phyloP scores from a whole-genome alignment of 1,284 basidiomycete genomes.

The Coniferiporia weirii region DNA sequence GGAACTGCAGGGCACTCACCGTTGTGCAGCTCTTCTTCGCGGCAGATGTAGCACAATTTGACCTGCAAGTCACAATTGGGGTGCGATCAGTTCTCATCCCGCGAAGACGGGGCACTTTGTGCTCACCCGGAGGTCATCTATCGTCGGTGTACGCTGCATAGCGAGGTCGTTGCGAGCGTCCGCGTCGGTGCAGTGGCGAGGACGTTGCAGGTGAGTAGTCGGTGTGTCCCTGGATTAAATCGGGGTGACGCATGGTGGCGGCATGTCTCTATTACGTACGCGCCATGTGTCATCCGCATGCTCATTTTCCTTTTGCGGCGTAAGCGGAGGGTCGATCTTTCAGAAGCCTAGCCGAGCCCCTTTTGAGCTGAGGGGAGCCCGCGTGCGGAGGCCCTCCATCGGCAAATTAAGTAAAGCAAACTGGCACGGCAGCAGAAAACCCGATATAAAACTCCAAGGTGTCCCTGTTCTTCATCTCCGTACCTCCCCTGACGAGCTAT shows the following conservation, averaged over 20 bases:
- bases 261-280: background rate
- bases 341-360: background rate
- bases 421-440: no score
- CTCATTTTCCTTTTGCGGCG: background rate
- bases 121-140: constrained; percentile 15
- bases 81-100: background rate
- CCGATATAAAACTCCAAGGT: no score
- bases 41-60: constrained; percentile 73
- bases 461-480: no score
- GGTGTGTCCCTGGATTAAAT: background rate
- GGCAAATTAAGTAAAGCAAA: no score
- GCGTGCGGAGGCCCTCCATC: no score
- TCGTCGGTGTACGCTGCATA: constrained; percentile 11
- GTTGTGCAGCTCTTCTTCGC: constrained; percentile 62
- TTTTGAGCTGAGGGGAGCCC: no score
- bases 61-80: constrained; percentile 36
- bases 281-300: background rate
- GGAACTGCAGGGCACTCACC: constrained; percentile 31
- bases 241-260: background rate
- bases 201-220: no score
- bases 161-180: background rate
- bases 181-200: no score
- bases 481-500: no score
- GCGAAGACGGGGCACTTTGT: background rate
- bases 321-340: background rate